Evolutionary conservation across 345 rosid genomes (phyloP), one percentile per base, ranked within the genome.

Genomic region (Linum lewisii): DNA sequence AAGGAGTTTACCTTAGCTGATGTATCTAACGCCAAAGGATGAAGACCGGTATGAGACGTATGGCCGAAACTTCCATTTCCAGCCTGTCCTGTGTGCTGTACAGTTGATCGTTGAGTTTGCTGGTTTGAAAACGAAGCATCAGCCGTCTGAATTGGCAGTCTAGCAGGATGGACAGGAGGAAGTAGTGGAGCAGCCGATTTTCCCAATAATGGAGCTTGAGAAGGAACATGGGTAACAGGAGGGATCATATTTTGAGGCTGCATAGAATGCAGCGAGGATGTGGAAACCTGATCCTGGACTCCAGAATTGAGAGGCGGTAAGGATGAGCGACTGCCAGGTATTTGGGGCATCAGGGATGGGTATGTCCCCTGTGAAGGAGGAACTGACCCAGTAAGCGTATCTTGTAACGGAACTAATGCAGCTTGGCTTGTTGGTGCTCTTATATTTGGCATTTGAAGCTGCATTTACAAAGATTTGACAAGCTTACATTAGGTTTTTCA

Each of bases 371-470:
- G 89, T 14, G 78, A 77, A 72, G 73, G 66, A 18, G 82, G 88
- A 2, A 84, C 81, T 20, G 84, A 70, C 57, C 78, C 73, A 49
- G 79, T 61, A 49, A 76, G 82, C 45, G 73, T 62, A 58, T 81
- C 88, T 71, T 79, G 80, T 58, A 74, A 51, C 45, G 71, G 67
- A 68, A 76, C 51, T 69, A 69, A 73, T 23, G 83, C 54, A 67
- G 76, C 59, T 68, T 79, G 90, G 73, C 64, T 76, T 50, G 74
- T 64, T 59, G 79, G 72, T 71, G 84, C 93, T 58, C 78, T 68
- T 67, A 78, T 78, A 81, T 77, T 86, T 63, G 86, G 84, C 82
- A 81, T 74, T 69, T 81, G 85, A 75, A 84, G 69, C 89, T 86
- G 91, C 80, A 77, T 20, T 60, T 55, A 24, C 51, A 79, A 63